Evolutionary conservation across 805 yeast species (phyloP).

Genomic region (Spencermartinsiella europaea): DNA sequence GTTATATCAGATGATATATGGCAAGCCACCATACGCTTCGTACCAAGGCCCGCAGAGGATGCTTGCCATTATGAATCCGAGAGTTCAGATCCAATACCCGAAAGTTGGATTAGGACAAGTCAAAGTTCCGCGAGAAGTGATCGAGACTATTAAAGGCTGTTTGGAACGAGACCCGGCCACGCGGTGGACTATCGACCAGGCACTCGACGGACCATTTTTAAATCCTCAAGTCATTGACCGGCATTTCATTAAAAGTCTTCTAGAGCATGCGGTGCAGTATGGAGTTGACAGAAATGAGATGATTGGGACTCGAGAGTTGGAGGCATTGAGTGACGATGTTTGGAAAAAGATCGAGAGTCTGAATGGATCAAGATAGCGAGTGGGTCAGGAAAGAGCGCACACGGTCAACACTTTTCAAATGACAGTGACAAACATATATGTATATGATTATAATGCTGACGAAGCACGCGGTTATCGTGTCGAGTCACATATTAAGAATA

Average conservation of each 20-base stretch:
- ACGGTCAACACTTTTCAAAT: too few relatives aligned
- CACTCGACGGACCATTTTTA: constrained; percentile 62
- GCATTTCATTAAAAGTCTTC: constrained; percentile 60
- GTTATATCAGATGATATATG: constrained; percentile 91
- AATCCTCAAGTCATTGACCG: constrained; percentile 70
- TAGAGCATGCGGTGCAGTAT: constrained; percentile 69
- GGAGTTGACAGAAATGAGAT: constrained; percentile 49
- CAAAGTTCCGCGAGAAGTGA: constrained; percentile 60
- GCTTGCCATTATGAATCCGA: constrained; percentile 82
- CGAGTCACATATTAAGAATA: too few relatives aligned
- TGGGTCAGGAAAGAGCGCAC: too few relatives aligned
- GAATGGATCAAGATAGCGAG: too few relatives aligned
- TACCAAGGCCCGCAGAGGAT: constrained; percentile 72
- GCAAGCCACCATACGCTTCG: constrained; percentile 82
- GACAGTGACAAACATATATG: too few relatives aligned
- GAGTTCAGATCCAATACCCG: constrained; percentile 64
- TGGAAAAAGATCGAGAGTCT: constrained; percentile 42
- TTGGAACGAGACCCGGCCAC: constrained; percentile 62
- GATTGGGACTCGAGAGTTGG: constrained; percentile 41
- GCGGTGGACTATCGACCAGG: constrained; percentile 59
- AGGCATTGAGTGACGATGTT: constrained; percentile 50
- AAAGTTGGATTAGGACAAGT: constrained; percentile 54
- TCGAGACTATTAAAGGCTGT: constrained; percentile 69
- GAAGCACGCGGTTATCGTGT: too few relatives aligned
- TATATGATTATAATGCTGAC: too few relatives aligned